phyloP scores from a whole-genome alignment of 169 alveolate species.

The Eimeria necatrix region DNA sequence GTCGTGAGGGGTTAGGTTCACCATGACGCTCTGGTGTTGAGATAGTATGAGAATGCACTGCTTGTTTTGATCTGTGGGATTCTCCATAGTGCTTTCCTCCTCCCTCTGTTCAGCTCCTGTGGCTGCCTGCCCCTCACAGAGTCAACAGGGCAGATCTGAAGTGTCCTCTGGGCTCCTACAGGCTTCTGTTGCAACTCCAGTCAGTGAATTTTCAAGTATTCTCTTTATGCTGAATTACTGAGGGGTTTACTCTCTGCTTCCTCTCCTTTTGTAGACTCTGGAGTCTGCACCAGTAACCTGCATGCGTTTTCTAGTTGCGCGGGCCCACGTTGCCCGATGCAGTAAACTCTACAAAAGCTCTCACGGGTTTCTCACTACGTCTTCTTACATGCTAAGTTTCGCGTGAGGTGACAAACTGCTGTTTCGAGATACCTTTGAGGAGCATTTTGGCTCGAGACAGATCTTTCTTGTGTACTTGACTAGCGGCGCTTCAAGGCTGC shows the following conservation, averaged over 20 bases:
- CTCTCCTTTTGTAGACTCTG: neutral
- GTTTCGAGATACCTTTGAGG: neutral
- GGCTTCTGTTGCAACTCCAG: conserved; percentile 4
- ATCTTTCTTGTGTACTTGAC: neutral
- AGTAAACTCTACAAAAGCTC: neutral
- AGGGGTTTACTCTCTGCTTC: neutral
- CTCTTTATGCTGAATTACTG: neutral
- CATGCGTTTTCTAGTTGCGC: neutral
- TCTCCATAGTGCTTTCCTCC: neutral
- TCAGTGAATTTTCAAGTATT: neutral
- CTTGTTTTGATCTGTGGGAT: conserved; percentile 39
- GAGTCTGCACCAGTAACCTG: conserved; percentile 34
- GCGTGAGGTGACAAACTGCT: neutral
- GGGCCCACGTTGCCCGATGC: neutral
- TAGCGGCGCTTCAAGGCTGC: neutral
- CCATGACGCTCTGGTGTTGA: conserved; percentile 7
- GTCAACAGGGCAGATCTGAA: conserved; percentile 32
- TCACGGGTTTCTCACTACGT: neutral
- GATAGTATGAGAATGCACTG: conserved; percentile 67
- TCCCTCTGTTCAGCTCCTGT: neutral
- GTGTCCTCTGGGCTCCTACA: neutral
- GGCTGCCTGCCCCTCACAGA: conserved; percentile 76
- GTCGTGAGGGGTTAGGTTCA: neutral
- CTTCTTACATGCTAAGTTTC: neutral
- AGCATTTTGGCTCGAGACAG: neutral